Evolutionary conservation across 805 yeast genomes (phyloP), one percentile per base, ranked within the genome.

Genomic region (Candida multigemmis): DNA sequence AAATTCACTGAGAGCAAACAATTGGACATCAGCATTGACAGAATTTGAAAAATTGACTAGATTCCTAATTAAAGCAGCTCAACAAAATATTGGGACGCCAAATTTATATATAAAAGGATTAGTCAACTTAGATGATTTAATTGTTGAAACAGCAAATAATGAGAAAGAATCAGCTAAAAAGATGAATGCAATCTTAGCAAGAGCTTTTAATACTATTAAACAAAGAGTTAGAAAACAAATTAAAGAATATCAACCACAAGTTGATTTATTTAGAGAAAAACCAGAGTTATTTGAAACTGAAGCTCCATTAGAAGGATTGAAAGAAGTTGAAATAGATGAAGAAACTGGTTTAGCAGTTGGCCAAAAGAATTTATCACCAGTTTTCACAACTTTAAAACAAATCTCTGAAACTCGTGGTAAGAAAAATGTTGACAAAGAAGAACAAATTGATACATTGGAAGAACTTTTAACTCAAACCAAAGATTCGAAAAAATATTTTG

Each of bases 341-440:
- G 58, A 46, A 12, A 34, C 31, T 28, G 63, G 51, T 27, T 58
- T 49, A 34, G 52, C 63, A 19, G 59, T 54, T 33, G 65, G 63
- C 26, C 57, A 60, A 20, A 60, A 61, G 39, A 41, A 39, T 21
- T 45, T 57, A 40, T 46, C 61, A 33, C 56, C 67, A 12, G 75
- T 86, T 31, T 85, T 87, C 63, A 63, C 75, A 31, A 73, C 81
- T 19, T 67, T 91, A 50, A 71, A 78, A 50, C 56, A 74, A 29
- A 76, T 91, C 31, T 62, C 81, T 34, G 97, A 91, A 56, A 68
- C 86, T 26, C 78, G 98, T 61, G 98, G 98, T 65, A 87, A 87
- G 68, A 89, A 84, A 67, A 86, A 84, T 53, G 80, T 85, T 36
- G 95, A 89, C 53, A 74, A 77, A 37, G 53, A 50, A 36, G 94